Percentiles rank a stretch among this genome's conserved stretches.
These are phyloP conservation scores for Paxillus involutus DNA, from an alignment of 768 basidiomycete genomes.

Conservation along the genomic window DNA sequence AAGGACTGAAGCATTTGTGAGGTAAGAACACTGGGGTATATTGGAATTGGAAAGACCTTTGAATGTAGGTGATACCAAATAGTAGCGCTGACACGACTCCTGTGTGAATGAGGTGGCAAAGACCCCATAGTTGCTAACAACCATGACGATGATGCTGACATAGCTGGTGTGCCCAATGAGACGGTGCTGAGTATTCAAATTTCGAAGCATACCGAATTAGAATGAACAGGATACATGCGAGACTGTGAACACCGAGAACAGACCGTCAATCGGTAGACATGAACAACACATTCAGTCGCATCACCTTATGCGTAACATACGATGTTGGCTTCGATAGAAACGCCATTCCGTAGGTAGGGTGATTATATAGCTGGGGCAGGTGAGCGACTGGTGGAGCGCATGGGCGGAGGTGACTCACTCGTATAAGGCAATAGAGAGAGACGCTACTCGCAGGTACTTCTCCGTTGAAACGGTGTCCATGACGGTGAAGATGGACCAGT, in stretches of 20 bases:
- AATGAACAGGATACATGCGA: slow-evolving; percentile 32
- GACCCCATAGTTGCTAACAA: slow-evolving; percentile 57
- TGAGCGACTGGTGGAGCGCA: not conserved
- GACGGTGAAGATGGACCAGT: not conserved
- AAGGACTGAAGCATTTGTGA: slow-evolving; percentile 39
- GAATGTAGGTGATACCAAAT: slow-evolving; percentile 52
- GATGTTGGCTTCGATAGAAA: slow-evolving; percentile 32
- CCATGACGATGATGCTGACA: slow-evolving; percentile 46
- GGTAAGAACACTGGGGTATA: not conserved
- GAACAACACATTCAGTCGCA: not conserved
- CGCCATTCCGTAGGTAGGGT: slow-evolving; percentile 33
- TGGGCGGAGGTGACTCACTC: slow-evolving; percentile 28
- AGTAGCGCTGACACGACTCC: slow-evolving; percentile 47
- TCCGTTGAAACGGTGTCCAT: slow-evolving; percentile 15
- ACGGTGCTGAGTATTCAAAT: not conserved
- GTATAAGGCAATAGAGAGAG: slow-evolving; percentile 38
- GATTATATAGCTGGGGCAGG: slow-evolving; percentile 27
- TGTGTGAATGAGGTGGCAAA: slow-evolving; percentile 51
- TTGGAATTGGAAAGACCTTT: slow-evolving; percentile 45
- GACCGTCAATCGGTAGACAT: not conserved
- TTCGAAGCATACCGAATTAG: slow-evolving; percentile 28
- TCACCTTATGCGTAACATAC: slow-evolving; percentile 29
- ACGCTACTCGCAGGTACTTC: slow-evolving; percentile 34
- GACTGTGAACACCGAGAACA: slow-evolving; percentile 7
- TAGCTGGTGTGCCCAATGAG: slow-evolving; percentile 25